Evolutionary conservation across 1,139 yeast species (phyloP).

Genomic region (Kurtzmaniella quercitrusa): DNA sequence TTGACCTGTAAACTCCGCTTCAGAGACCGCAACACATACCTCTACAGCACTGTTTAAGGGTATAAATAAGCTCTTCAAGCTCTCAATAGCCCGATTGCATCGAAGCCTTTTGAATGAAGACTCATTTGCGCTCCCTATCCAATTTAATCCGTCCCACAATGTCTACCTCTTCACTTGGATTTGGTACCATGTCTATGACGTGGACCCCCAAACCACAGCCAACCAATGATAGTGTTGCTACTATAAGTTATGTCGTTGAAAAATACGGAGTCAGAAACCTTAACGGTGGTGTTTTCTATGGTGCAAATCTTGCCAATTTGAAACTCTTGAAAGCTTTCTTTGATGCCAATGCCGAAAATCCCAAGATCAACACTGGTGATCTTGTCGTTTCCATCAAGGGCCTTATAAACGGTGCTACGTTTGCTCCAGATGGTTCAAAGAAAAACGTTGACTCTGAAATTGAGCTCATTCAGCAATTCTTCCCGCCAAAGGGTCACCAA

Average conservation of each 20-base stretch:
- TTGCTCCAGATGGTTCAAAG: slow-evolving; percentile 46
- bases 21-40: background rate
- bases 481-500: slow-evolving; percentile 31
- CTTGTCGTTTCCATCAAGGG: slow-evolving; percentile 70
- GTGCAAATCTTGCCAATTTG: slow-evolving; percentile 49
- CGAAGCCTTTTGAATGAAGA: too few relatives aligned
- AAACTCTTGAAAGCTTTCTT: slow-evolving; percentile 55
- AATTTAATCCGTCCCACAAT: background rate
- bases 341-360: slow-evolving; percentile 32
- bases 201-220: slow-evolving; percentile 46
- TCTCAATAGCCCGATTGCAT: too few relatives aligned
- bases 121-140: too few relatives aligned
- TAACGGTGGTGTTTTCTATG: slow-evolving; percentile 81
- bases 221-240: slow-evolving; percentile 41
- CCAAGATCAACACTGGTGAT: slow-evolving; percentile 44
- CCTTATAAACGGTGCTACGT: slow-evolving; percentile 30
- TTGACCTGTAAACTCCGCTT: background rate
- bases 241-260: slow-evolving; percentile 42
- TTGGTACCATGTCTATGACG: slow-evolving; percentile 64
- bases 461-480: slow-evolving; percentile 39
- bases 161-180: slow-evolving; percentile 32
- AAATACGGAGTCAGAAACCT: slow-evolving; percentile 52
- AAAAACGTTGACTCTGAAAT: slow-evolving; percentile 49
- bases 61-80: background rate
- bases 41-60: background rate